Evolutionary conservation across 2,329 filamentous ascomycete genomes (phyloP).

Genomic region (Albophoma yamanashiensis): DNA sequence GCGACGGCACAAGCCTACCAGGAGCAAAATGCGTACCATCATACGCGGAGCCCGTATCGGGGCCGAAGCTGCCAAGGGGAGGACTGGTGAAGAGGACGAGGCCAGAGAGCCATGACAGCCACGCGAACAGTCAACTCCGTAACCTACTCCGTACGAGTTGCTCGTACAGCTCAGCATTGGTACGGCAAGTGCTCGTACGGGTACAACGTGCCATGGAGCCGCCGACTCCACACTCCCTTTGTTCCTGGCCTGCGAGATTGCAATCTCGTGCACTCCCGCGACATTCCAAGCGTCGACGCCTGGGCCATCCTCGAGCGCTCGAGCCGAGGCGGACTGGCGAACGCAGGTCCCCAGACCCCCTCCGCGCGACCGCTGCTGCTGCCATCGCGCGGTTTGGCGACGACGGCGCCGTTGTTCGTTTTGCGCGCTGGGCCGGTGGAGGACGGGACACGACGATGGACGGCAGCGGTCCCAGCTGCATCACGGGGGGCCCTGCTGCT

Average conservation of each 20-base stretch:
- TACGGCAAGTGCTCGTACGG: neutral
- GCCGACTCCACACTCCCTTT: neutral
- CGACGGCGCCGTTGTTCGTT: neutral
- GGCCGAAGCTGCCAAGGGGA: neutral
- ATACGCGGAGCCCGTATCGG: neutral
- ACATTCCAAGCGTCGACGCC: neutral
- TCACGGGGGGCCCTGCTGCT: conserved; percentile 1
- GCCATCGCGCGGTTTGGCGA: neutral
- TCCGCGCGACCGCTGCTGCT: neutral
- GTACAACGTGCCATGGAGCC: neutral
- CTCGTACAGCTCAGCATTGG: too few relatives aligned
- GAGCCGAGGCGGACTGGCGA: neutral
- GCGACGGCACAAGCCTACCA: neutral
- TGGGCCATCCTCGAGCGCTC: neutral
- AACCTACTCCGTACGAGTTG: too few relatives aligned
- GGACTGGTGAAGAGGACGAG: neutral
- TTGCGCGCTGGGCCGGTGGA: neutral
- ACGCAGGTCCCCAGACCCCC: neutral
- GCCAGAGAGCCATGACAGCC: neutral
- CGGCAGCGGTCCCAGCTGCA: neutral
- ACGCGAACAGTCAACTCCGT: too few relatives aligned
- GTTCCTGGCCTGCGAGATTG: neutral
- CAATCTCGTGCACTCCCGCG: neutral
- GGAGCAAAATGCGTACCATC: neutral
- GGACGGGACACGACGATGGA: neutral